Evolutionary conservation across 139 green algal genomes (phyloP), one percentile per base, ranked within the genome.

Genomic region (Chlamydomonas schloesseri): DNA sequence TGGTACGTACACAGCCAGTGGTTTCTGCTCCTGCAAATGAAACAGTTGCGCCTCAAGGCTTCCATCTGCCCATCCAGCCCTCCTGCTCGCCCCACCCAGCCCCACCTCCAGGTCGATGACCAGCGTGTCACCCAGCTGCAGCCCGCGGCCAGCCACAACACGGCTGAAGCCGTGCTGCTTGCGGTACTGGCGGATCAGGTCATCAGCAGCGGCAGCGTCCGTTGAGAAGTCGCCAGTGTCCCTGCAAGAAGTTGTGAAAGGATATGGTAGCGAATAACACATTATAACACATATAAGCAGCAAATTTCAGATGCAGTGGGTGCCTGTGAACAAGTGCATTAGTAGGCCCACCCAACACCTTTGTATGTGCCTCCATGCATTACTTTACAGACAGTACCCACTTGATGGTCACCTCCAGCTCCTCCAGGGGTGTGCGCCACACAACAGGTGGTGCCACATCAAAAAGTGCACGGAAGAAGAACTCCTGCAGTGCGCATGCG

Each of bases 401-500:
- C 90, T 33, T 87, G 82, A 93, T 83, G 55, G 86, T 92, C 28
- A 97, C 93, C 68, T 89, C 71, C 14, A 96, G 73, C 24, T 94
- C 89, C 20, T 88, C 82, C 91, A 97, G 96, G 24, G 92, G 89
- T 10, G 46, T 81, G 65, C 83, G 92, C 95, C 95, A 97, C 15
- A 42, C 47, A 13, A 96, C 29, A 5, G 79, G 60, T 17, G 93
- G 94, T 62, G 93, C 73, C 33, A 84, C 65, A 14, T 84, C 75
- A 42, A 55, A 88, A 21, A n/a, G 28, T 37, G 9, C 47, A n/a
- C 11, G 28, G 82, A 75, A 87, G 70, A 31, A 33, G 70, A 71
- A 87, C 4, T 53, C 50, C 21, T 23, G 23, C 55, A 24, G 50
- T 11, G 11, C 11, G 50, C 50, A n/a, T n/a, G n/a, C n/a, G n/a